Conservation (phyloP, 306 rosid genomes). For the Castanospermum australe region DNA sequence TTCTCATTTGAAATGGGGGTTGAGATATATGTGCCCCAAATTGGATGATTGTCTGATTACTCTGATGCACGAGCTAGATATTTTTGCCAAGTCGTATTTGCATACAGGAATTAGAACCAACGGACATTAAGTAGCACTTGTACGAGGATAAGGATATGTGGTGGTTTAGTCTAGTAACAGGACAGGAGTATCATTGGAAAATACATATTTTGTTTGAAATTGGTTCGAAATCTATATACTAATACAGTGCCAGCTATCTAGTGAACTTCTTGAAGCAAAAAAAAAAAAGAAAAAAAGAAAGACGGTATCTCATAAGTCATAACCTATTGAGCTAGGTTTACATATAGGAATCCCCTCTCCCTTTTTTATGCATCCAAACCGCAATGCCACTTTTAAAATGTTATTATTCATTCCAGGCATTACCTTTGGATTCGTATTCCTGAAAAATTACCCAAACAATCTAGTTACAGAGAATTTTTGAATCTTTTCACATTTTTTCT, state of each 20-base stretch:
- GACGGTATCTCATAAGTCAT: neutral
- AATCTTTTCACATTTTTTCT: neutral
- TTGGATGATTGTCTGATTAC: neutral
- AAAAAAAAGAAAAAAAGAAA: neutral
- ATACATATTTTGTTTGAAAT: neutral
- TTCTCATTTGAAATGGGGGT: neutral
- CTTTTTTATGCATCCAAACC: neutral
- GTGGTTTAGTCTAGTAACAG: neutral
- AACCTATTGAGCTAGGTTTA: neutral
- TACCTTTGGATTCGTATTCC: slow-evolving; percentile 11
- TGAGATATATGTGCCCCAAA: neutral
- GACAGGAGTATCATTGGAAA: neutral
- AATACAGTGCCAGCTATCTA: neutral
- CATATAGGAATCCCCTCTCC: neutral
- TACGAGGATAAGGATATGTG: neutral
- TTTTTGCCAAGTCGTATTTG: neutral
- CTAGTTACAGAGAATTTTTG: neutral
- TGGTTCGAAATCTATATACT: neutral
- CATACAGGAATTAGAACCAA: neutral
- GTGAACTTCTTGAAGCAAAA: neutral
- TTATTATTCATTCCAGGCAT: neutral
- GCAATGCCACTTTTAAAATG: neutral
- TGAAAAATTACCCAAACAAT: neutral
- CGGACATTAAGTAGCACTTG: neutral
- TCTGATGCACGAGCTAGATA: too few species aligned